Conservation (phyloP, 2,329 filamentous ascomycete species). For the Neonectria magnoliae region DNA sequence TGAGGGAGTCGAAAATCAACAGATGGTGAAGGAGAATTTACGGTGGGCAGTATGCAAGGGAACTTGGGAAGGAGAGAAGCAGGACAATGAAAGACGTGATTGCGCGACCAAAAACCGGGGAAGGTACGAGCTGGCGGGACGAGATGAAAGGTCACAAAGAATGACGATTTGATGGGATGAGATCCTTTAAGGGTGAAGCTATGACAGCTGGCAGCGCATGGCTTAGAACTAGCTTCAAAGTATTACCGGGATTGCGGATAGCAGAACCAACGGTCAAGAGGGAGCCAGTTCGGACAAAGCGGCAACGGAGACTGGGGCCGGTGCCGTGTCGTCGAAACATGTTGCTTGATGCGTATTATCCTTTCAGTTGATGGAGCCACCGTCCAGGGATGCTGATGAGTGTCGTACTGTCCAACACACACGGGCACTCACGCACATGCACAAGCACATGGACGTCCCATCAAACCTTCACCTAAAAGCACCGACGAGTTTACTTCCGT, state of each 20-base stretch:
- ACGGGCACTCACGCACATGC: no score
- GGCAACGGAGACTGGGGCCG: constrained; percentile 2
- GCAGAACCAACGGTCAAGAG: constrained; percentile 14
- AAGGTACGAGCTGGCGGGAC: constrained; percentile 6
- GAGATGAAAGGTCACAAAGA: background rate
- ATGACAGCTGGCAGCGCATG: constrained; percentile 30
- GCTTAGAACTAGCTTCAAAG: background rate
- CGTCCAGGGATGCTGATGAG: no score
- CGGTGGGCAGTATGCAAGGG: background rate
- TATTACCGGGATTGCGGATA: background rate
- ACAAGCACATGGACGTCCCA: no score
- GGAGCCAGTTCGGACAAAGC: constrained; percentile 21
- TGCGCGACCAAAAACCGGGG: background rate
- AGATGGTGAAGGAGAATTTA: background rate
- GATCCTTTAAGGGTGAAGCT: constrained; percentile 5
- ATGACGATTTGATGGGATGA: background rate
- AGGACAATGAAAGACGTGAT: background rate
- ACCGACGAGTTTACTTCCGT: no score
- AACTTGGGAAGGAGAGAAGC: background rate
- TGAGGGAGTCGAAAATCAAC: constrained; percentile 2
- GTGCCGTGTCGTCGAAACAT: background rate
- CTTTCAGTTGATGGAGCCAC: background rate
- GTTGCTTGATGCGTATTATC: background rate
- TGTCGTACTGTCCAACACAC: background rate
- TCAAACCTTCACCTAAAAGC: no score